Base-by-base conservation (phyloP, 2,329 filamentous ascomycete genomes). In the Pseudopithomyces maydicus region DNA sequence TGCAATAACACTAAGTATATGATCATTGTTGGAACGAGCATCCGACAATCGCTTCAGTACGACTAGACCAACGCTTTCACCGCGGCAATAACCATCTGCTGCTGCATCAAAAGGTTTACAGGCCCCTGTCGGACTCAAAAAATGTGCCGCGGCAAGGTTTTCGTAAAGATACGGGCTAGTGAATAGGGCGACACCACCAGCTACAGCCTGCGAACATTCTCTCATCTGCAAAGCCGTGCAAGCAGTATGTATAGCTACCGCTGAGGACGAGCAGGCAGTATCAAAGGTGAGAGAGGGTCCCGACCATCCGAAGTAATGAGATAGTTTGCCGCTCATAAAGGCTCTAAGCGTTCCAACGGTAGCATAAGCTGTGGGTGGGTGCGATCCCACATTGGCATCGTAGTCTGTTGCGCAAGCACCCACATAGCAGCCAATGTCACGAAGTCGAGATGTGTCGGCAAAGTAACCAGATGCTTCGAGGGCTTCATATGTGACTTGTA, bases 1-100 rank as follows among this genome's bases (percentile, higher is more conserved):
- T 7, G 62, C 60, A 39, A 84, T 78, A 0, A 81, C 74, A 5
- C 74, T 82, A 0, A 79, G 56, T 32, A 85, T 79, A 6, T 72
- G 70, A 58, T 70, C 84, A 1, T 80, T 80, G 45, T 85, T 83
- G 1, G 74, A 74, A 17, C 80, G 51, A 1, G 84, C 84, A 63
- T 81, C 76, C 7, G 77, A 71, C 1, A 84, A 66, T 6, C 75
- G 68, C 65, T 85, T 85, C 19, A 85, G 59, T 2, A 85, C 73
- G 3, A 85, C 71, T 3, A 52, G 12, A 8, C 75, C 83, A 29
- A 79, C 74, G 8, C 76, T 82, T 50, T 86, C 84, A 2, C 74
- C 81, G 14, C 84, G 78, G 56, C 81, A 84, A 58, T 85, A 86
- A 5, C 84, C 83, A 65, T 84, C 80, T 0, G 82, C 83, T 1